Conservation (phyloP, 2,329 filamentous ascomycete genomes). For the Basipetospora chlamydospora region DNA sequence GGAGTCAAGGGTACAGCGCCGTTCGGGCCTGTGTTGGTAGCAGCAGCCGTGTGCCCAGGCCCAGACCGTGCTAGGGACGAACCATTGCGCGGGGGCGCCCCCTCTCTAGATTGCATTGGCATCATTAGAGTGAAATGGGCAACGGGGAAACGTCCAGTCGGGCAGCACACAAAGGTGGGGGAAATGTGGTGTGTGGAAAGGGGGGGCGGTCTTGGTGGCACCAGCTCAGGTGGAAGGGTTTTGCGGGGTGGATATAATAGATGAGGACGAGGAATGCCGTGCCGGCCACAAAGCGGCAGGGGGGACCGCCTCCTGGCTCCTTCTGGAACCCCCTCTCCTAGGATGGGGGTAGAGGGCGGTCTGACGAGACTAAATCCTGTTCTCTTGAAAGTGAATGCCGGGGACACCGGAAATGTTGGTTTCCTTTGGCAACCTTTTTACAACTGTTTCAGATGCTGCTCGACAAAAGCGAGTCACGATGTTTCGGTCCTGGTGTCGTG, state of each 20-base stretch:
- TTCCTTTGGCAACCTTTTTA: too few species aligned
- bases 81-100: conserved; percentile 18
- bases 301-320: too few species aligned
- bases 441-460: too few species aligned
- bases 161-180: conserved; percentile 1
- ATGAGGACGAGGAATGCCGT: neutral
- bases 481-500: too few species aligned
- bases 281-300: neutral
- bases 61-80: conserved; percentile 11
- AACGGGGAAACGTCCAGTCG: neutral
- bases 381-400: too few species aligned
- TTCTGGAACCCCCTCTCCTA: too few species aligned
- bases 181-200: neutral
- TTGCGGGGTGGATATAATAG: conserved; percentile 2
- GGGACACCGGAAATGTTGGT: too few species aligned
- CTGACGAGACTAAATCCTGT: too few species aligned
- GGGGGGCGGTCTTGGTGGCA: neutral
- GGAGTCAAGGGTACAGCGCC: conserved; percentile 6
- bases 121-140: conserved; percentile 26
- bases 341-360: neutral
- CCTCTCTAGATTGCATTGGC: conserved; percentile 38
- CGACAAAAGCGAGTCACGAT: too few species aligned
- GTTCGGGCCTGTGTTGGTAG: neutral
- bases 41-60: conserved; percentile 11
- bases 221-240: neutral